phyloP scores from a whole-genome alignment of 768 basidiomycete genomes.

The Suillus weaverae region DNA sequence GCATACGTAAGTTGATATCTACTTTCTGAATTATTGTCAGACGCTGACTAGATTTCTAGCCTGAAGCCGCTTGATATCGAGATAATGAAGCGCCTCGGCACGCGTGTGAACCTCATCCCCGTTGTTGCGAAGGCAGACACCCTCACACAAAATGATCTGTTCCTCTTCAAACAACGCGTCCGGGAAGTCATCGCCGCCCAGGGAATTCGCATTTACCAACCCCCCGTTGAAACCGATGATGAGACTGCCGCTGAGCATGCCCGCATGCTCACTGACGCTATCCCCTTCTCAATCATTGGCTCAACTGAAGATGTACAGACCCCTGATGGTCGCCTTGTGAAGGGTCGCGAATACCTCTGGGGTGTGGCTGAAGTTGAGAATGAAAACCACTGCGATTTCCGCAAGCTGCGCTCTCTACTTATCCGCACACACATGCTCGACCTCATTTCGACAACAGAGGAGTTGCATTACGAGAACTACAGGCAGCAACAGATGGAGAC shows the following conservation, averaged over 20 bases:
- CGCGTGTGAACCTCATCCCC: conserved; percentile 96
- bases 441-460: conserved; percentile 93
- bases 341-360: conserved; percentile 98
- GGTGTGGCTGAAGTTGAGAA: conserved; percentile 99
- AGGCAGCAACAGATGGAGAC: conserved; percentile 99
- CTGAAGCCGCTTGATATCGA: conserved; percentile 98
- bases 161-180: conserved; percentile 90
- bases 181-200: conserved; percentile 90
- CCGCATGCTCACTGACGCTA: conserved; percentile 81
- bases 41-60: conserved; percentile 29
- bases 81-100: conserved; percentile 99
- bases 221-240: conserved; percentile 87
- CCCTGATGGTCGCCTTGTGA: conserved; percentile 87
- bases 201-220: conserved; percentile 92
- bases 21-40: neutral
- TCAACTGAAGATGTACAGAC: conserved; percentile 94
- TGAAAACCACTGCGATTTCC: conserved; percentile 99
- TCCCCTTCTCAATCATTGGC: conserved; percentile 99
- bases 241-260: conserved; percentile 88
- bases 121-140: conserved; percentile 98
- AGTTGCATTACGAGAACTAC: conserved; percentile 97
- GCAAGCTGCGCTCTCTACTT: conserved; percentile 90
- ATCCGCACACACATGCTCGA: conserved; percentile 99
- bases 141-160: conserved; percentile 89
- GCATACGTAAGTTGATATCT: conserved; percentile 71